These are phyloP conservation scores for Aspergillus avenaceus DNA, from an alignment of 495 filamentous ascomycete genomes.

Conservation along the genomic window DNA sequence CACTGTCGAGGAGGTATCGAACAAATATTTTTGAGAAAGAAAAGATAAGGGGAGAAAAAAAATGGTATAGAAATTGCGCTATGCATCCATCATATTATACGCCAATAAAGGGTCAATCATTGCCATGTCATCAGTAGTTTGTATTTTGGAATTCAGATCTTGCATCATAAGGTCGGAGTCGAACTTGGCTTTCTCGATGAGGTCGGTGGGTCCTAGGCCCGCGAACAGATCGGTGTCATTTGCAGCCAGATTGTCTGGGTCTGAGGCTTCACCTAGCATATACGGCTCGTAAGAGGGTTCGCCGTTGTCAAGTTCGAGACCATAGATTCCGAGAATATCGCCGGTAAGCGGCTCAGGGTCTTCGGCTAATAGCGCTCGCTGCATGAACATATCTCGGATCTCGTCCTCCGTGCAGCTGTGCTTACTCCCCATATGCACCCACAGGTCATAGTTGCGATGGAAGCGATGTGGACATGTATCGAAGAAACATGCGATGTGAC, in stretches of 20 bases:
- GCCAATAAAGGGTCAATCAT: conserved; percentile 33
- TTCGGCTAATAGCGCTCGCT: conserved; percentile 35
- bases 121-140: conserved; percentile 29
- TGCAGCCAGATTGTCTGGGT: not conserved
- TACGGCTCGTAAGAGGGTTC: conserved; percentile 20
- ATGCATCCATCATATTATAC: conserved; percentile 28
- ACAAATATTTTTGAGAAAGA: no score
- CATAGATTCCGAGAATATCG: conserved; percentile 39
- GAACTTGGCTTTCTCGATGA: conserved; percentile 9
- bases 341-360: conserved; percentile 20
- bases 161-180: conserved; percentile 30
- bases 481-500: conserved; percentile 54
- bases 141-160: conserved; percentile 28
- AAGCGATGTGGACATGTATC: conserved; percentile 56
- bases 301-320: conserved; percentile 36
- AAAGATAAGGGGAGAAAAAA: no score
- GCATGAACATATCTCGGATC: conserved; percentile 45
- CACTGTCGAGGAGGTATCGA: no score
- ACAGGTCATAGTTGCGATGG: conserved; percentile 61
- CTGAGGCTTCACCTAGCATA: not conserved
- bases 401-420: conserved; percentile 49
- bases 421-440: conserved; percentile 56
- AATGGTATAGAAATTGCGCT: conserved; percentile 3
- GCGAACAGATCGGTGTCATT: not conserved
- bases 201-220: not conserved